These are phyloP conservation scores for Hypoxylon sp. DNA, from an alignment of 2,329 filamentous ascomycete species.

Conservation along the genomic window DNA sequence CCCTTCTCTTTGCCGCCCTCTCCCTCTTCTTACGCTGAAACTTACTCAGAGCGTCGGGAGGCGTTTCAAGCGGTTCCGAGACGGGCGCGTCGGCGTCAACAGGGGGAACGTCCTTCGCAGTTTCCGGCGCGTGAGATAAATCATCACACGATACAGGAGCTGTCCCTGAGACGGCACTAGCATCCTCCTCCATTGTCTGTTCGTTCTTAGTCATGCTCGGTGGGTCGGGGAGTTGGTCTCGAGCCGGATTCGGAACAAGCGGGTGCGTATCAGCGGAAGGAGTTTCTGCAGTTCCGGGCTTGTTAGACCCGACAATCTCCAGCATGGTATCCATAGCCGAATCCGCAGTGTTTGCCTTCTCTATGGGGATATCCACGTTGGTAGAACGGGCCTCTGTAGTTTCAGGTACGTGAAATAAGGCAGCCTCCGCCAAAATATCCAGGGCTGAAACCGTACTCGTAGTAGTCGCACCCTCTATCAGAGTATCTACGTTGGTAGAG, in stretches of 20 bases:
- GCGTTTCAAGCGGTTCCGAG: too few species aligned
- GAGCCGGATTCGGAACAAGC: not conserved
- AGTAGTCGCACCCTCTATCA: too few species aligned
- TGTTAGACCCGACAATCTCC: not conserved
- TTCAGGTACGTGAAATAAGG: not conserved
- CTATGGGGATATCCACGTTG: not conserved
- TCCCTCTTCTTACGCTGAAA: slow-evolving; percentile 7
- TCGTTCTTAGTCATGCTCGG: not conserved
- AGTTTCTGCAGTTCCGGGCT: not conserved
- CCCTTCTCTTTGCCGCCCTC: slow-evolving; percentile 11
- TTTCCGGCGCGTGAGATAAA: too few species aligned
- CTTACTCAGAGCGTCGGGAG: too few species aligned
- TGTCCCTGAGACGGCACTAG: too few species aligned
- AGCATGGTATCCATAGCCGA: not conserved
- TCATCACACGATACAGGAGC: too few species aligned
- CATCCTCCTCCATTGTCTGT: not conserved
- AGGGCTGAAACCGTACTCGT: too few species aligned
- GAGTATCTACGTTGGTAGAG: not conserved
- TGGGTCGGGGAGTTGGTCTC: not conserved
- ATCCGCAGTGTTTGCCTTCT: too few species aligned
- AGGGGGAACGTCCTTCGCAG: too few species aligned
- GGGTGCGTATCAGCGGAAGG: not conserved
- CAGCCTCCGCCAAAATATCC: too few species aligned
- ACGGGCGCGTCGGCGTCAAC: too few species aligned
- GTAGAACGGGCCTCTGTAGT: not conserved